phyloP scores from a whole-genome alignment of 495 filamentous ascomycete species.

The Hypoxylon subgilvum region DNA sequence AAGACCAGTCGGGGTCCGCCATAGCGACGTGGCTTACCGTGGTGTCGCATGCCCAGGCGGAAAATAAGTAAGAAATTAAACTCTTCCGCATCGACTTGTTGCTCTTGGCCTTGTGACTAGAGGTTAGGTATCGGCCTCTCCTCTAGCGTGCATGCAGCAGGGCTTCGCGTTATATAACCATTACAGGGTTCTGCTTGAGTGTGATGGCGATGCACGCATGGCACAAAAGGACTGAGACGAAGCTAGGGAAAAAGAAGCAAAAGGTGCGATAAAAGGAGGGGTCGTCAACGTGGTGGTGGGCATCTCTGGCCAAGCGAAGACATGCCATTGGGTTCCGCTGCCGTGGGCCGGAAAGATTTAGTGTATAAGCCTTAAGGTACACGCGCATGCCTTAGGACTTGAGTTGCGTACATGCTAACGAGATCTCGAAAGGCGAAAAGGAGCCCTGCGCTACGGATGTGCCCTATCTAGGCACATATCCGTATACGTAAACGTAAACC shows the following conservation, averaged over 20 bases:
- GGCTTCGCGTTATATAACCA: constrained; percentile 25
- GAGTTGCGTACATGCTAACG: constrained; percentile 33
- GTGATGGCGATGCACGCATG: constrained; percentile 9
- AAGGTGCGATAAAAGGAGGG: constrained; percentile 19
- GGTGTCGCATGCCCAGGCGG: background rate
- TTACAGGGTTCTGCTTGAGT: background rate
- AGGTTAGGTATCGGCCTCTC: constrained; percentile 5
- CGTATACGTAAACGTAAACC: constrained; percentile 20
- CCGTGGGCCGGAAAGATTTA: constrained; percentile 38
- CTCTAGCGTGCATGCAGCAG: constrained; percentile 8
- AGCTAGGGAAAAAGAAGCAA: background rate
- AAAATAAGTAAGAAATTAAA: constrained; percentile 20
- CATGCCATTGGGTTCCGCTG: constrained; percentile 36
- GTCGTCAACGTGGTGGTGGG: constrained; percentile 16
- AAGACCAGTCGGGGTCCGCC: constrained; percentile 21
- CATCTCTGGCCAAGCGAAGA: constrained; percentile 29
- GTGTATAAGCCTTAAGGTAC: too few species aligned
- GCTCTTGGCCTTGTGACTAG: constrained; percentile 1
- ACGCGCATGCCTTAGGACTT: constrained; percentile 35
- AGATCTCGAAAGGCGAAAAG: constrained; percentile 15
- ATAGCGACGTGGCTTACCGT: constrained; percentile 16
- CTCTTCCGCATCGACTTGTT: too few species aligned
- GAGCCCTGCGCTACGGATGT: constrained; percentile 22
- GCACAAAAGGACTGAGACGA: constrained; percentile 27
- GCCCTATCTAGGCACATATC: constrained; percentile 7